phyloP scores from a whole-genome alignment of 2,329 filamentous ascomycete genomes.

The Camillea tinctor region DNA sequence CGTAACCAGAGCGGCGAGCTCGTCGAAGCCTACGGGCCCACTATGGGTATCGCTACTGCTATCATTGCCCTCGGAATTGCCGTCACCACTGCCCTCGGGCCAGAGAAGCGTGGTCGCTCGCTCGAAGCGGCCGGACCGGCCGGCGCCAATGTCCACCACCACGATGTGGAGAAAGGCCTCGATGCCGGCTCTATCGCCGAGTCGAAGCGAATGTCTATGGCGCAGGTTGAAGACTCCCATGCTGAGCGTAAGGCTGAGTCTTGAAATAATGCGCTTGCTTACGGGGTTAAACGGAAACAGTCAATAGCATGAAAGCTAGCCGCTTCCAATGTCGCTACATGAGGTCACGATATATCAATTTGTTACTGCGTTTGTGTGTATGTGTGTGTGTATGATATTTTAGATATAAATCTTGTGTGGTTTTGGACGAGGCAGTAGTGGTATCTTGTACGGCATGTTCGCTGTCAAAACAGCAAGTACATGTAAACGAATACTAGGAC shows the following conservation, averaged over 20 bases:
- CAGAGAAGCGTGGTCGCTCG: slow-evolving; percentile 69
- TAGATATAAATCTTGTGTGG: background rate
- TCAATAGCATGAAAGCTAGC: background rate
- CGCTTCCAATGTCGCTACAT: background rate
- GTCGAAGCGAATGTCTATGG: slow-evolving; percentile 7
- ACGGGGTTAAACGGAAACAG: background rate
- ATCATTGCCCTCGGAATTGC: slow-evolving; percentile 72
- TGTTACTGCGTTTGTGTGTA: background rate
- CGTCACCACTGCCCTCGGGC: slow-evolving; percentile 66
- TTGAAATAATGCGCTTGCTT: background rate
- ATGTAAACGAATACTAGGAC: no score
- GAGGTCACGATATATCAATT: background rate
- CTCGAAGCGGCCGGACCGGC: slow-evolving; percentile 60
- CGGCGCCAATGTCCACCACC: slow-evolving; percentile 36
- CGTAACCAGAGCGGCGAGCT: slow-evolving; percentile 51
- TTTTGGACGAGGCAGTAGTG: background rate
- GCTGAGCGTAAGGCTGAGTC: slow-evolving; percentile 1
- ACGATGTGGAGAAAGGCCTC: slow-evolving; percentile 27
- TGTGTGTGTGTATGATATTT: background rate
- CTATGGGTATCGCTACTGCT: slow-evolving; percentile 73
- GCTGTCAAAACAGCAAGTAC: no score
- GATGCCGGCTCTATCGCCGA: slow-evolving; percentile 28
- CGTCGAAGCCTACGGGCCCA: slow-evolving; percentile 70
- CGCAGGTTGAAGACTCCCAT: slow-evolving; percentile 13
- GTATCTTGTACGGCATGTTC: no score